Conservation (phyloP, 2,329 filamentous ascomycete genomes). For the Fusarium heterosporum region DNA sequence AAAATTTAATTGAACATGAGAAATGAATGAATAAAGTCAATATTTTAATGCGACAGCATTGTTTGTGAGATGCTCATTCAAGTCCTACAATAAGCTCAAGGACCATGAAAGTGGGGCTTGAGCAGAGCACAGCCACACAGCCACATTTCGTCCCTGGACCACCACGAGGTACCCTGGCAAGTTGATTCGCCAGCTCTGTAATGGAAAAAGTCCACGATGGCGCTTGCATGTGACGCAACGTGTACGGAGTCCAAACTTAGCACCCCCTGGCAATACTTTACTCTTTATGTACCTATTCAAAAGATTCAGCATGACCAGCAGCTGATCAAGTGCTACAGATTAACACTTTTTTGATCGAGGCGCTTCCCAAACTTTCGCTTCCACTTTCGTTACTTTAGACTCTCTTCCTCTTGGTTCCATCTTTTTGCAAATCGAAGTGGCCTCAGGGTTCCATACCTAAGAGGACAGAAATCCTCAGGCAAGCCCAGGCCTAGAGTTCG, state of each 20-base stretch:
- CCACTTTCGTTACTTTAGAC: neutral
- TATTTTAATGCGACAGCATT: neutral
- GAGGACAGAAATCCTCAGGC: too few relatives aligned
- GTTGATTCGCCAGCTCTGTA: constrained; percentile 22
- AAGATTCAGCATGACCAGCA: constrained; percentile 31
- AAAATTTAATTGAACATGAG: neutral
- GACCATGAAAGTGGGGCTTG: neutral
- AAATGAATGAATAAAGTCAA: neutral
- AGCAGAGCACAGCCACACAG: constrained; percentile 17
- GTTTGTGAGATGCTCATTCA: constrained; percentile 4
- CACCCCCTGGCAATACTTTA: constrained; percentile 13
- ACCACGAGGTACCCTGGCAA: constrained; percentile 22
- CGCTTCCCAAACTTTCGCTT: neutral
- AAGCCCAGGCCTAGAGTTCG: too few relatives aligned
- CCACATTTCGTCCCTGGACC: constrained; percentile 9
- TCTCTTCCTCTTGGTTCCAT: neutral
- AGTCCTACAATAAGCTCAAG: constrained; percentile 15
- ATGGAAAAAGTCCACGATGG: constrained; percentile 16
- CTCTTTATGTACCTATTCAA: constrained; percentile 12
- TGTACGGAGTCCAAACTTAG: constrained; percentile 9
- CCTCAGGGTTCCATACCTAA: too few relatives aligned
- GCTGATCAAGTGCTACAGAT: constrained; percentile 22
- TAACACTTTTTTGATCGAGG: neutral
- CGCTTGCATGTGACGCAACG: constrained; percentile 38
- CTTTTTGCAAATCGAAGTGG: neutral